Evolutionary conservation across 2,329 filamentous ascomycete species (phyloP).

Genomic region (Penicillium glabrum): DNA sequence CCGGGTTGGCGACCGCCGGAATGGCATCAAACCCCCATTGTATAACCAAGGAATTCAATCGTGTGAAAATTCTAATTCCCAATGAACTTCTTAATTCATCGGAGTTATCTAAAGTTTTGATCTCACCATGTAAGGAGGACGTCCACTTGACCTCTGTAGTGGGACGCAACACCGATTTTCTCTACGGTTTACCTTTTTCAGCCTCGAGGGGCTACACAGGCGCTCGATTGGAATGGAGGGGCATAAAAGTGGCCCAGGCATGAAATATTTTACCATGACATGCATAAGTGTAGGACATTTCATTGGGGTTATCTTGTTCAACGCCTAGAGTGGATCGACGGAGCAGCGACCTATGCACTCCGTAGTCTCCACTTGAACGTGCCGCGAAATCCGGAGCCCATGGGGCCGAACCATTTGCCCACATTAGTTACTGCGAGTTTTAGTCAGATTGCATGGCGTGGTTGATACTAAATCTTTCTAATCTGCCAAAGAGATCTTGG

Average conservation of each 20-base stretch:
- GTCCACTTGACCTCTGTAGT: not conserved
- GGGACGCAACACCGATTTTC: constrained; percentile 1
- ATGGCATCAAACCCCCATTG: not conserved
- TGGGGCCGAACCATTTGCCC: constrained; percentile 8
- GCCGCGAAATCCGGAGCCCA: constrained; percentile 20
- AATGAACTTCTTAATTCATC: not conserved
- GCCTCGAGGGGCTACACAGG: not conserved
- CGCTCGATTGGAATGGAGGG: not conserved
- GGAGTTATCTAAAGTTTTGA: not conserved
- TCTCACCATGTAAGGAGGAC: not conserved
- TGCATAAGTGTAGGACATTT: constrained; percentile 16
- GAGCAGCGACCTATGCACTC: constrained; percentile 15
- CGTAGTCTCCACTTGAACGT: constrained; percentile 19
- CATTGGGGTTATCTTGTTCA: constrained; percentile 7
- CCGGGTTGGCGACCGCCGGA: not conserved
- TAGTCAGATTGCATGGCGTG: not conserved
- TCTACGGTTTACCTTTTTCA: not conserved
- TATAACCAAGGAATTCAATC: not conserved
- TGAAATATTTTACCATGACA: constrained; percentile 19
- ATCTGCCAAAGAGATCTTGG: constrained; percentile 7
- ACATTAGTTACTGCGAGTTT: not conserved
- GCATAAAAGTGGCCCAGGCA: constrained; percentile 1
- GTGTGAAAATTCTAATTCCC: not conserved
- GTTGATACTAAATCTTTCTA: not conserved
- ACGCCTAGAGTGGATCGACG: constrained; percentile 15